phyloP scores from a whole-genome alignment of 2,329 filamentous ascomycete genomes.

The Cladosporium sp. region DNA sequence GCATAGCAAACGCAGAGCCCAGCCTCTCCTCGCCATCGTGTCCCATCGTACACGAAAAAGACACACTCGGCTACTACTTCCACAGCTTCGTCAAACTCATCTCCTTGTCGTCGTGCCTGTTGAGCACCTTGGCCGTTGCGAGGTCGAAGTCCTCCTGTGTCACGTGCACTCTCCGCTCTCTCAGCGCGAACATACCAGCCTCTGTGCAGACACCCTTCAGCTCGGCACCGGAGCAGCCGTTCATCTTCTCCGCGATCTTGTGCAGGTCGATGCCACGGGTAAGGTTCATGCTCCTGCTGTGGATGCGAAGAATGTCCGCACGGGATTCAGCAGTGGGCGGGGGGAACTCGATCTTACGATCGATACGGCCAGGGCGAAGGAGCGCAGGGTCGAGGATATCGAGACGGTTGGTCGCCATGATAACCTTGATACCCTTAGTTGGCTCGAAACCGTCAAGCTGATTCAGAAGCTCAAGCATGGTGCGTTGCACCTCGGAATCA shows the following conservation, averaged over 20 bases:
- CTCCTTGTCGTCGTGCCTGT: slow-evolving; percentile 99
- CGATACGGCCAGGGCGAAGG: slow-evolving; percentile 88
- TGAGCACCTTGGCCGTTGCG: slow-evolving; percentile 96
- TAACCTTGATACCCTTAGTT: slow-evolving; percentile 98
- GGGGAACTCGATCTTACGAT: slow-evolving; percentile 98
- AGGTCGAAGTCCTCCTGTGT: slow-evolving; percentile 99
- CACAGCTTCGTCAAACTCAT: slow-evolving; percentile 82
- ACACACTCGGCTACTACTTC: slow-evolving; percentile 47
- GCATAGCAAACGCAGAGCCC: background rate
- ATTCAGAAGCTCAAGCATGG: slow-evolving; percentile 97
- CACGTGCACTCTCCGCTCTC: slow-evolving; percentile 92
- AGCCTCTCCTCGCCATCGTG: background rate
- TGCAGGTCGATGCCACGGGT: slow-evolving; percentile 94
- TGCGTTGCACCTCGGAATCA: slow-evolving; percentile 95
- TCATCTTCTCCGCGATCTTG: slow-evolving; percentile 99
- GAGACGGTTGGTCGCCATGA: slow-evolving; percentile 96
- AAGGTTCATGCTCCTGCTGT: slow-evolving; percentile 97
- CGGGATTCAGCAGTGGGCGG: slow-evolving; percentile 92
- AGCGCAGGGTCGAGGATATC: slow-evolving; percentile 93
- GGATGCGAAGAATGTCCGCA: slow-evolving; percentile 95
- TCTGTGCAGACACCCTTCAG: slow-evolving; percentile 98
- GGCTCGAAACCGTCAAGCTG: slow-evolving; percentile 98
- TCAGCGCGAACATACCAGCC: slow-evolving; percentile 94
- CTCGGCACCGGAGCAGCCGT: slow-evolving; percentile 94
- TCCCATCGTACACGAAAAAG: background rate